These are phyloP conservation scores for Dictyostelium citrinum DNA, from an alignment of 78 protist genomes.

Conservation along the genomic window DNA sequence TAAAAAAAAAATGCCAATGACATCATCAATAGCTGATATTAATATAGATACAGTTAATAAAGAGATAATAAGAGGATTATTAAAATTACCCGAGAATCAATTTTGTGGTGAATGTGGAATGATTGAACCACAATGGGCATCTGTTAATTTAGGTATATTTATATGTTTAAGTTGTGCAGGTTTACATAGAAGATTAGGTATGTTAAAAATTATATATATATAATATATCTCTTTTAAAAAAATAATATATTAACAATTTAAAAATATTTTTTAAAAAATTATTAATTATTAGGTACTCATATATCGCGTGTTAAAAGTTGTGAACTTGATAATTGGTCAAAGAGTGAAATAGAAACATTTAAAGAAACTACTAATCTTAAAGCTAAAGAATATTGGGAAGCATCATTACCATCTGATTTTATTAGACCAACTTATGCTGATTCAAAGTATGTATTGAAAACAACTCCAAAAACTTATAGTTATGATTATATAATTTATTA, in stretches of 20 bases:
- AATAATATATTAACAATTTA: background rate
- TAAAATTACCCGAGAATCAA: slow-evolving; percentile 49
- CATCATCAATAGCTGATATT: background rate
- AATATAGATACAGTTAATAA: slow-evolving; percentile 6
- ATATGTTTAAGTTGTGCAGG: slow-evolving; percentile 90
- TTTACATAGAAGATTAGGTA: slow-evolving; percentile 70
- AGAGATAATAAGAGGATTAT: slow-evolving; percentile 18
- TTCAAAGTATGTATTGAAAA: too few species aligned
- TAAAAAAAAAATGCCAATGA: background rate
- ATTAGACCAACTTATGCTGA: slow-evolving; percentile 50
- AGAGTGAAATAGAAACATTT: slow-evolving; percentile 5
- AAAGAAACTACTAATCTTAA: slow-evolving; percentile 22
- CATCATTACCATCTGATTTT: background rate
- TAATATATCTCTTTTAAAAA: too few species aligned
- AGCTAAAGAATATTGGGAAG: slow-evolving; percentile 34
- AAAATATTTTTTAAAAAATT: background rate
- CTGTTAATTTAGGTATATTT: slow-evolving; percentile 80
- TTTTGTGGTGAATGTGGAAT: slow-evolving; percentile 76
- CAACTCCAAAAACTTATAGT: too few species aligned
- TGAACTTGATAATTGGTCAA: slow-evolving; percentile 73
- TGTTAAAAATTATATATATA: background rate
- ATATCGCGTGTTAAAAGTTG: slow-evolving; percentile 81
- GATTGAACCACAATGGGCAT: slow-evolving; percentile 85
- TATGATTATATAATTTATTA: too few species aligned
- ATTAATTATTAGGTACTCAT: slow-evolving; percentile 71